phyloP scores from a whole-genome alignment of 164 flowering plant species.

The Dillenia suffruticosa region DNA sequence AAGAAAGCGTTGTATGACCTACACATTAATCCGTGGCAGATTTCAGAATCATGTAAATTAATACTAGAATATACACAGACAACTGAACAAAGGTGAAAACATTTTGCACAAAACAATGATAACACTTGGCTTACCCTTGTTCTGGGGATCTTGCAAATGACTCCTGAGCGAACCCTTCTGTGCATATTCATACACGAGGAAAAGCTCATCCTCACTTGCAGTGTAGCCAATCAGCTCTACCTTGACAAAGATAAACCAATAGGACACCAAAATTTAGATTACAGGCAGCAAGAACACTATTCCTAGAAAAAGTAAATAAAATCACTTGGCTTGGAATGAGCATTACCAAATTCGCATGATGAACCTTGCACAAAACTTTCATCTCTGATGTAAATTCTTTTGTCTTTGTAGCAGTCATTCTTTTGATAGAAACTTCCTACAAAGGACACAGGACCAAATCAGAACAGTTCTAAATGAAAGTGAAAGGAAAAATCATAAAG shows the following conservation, averaged over 20 bases:
- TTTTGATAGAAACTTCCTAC: slow-evolving; percentile 91
- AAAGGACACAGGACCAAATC: slow-evolving; percentile 13
- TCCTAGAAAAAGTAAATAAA: not conserved
- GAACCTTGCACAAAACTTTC: slow-evolving; percentile 92
- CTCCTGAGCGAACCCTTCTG: slow-evolving; percentile 82
- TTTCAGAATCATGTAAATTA: slow-evolving; percentile 1
- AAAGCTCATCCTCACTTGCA: slow-evolving; percentile 74
- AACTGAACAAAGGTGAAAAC: no score
- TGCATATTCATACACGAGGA: slow-evolving; percentile 82
- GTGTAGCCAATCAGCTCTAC: slow-evolving; percentile 97
- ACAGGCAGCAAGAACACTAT: slow-evolving; percentile 1
- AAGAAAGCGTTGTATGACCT: slow-evolving; percentile 86
- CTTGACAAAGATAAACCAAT: slow-evolving; percentile 60
- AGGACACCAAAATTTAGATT: slow-evolving; percentile 24
- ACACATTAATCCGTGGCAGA: slow-evolving; percentile 4
- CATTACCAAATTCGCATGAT: slow-evolving; percentile 87
- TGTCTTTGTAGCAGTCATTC: slow-evolving; percentile 87
- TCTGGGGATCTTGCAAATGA: slow-evolving; percentile 87
- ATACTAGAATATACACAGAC: no score
- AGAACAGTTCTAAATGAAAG: not conserved
- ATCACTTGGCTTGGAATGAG: slow-evolving; percentile 4
- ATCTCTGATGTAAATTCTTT: slow-evolving; percentile 83
- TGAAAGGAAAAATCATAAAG: not conserved
- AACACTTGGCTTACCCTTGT: slow-evolving; percentile 48
- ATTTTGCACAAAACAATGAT: no score